phyloP scores from a whole-genome alignment of 768 basidiomycete genomes.

The Fomitopsis serialis region DNA sequence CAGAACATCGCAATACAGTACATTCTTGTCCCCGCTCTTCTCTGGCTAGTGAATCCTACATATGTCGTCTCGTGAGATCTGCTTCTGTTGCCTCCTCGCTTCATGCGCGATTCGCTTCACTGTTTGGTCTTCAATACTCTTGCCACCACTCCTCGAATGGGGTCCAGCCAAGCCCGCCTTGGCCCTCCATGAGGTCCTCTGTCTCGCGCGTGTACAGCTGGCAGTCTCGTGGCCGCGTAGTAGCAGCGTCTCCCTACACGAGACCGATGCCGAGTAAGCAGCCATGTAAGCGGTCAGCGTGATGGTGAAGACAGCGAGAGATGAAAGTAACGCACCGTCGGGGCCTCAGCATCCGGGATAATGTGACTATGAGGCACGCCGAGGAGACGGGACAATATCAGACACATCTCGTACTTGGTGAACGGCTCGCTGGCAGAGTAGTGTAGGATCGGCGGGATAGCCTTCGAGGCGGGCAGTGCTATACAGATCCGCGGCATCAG shows the following conservation, averaged over 20 bases:
- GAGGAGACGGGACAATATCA: conserved; percentile 69
- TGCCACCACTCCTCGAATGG: conserved; percentile 88
- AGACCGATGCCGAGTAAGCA: neutral
- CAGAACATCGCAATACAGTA: too few relatives aligned
- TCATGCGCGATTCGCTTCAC: neutral
- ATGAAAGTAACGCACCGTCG: conserved; percentile 33
- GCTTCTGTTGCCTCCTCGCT: neutral
- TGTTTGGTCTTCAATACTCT: conserved; percentile 32
- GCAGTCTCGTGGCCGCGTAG: conserved; percentile 75
- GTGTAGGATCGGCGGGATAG: conserved; percentile 73
- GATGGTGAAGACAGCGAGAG: neutral
- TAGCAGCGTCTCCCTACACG: conserved; percentile 43
- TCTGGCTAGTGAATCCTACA: too few relatives aligned
- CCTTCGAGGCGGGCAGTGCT: conserved; percentile 29
- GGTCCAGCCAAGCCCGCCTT: conserved; percentile 52
- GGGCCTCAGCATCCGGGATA: conserved; percentile 62
- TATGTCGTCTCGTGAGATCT: neutral
- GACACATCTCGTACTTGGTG: conserved; percentile 92
- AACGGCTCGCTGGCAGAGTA: conserved; percentile 78
- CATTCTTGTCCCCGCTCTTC: too few relatives aligned
- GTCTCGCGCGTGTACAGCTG: conserved; percentile 74
- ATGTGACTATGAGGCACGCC: conserved; percentile 70
- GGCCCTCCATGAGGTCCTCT: conserved; percentile 44
- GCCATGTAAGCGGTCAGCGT: neutral
- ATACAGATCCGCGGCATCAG: neutral